phyloP scores from a whole-genome alignment of 1,284 basidiomycete genomes.

The Wolfiporia cocos region DNA sequence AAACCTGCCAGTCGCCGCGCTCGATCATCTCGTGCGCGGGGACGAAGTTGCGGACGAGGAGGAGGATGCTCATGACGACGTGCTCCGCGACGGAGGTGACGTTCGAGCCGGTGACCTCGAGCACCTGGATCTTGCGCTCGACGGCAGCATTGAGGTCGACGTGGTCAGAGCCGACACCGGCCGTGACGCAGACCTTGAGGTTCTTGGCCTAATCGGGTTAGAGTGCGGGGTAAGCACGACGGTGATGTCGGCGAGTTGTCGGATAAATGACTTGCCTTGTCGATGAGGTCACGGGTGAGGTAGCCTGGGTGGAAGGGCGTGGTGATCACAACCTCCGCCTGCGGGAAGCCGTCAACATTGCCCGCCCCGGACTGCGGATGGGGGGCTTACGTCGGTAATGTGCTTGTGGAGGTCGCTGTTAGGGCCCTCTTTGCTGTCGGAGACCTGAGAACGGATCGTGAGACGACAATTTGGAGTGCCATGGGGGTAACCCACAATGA shows the following conservation, averaged over 20 bases:
- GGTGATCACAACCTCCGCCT: constrained; percentile 77
- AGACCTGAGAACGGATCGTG: constrained; percentile 44
- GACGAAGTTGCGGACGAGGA: constrained; percentile 84
- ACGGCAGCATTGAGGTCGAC: constrained; percentile 90
- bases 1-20: constrained; percentile 82
- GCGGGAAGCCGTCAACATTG: background rate
- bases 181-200: constrained; percentile 89
- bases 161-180: constrained; percentile 93
- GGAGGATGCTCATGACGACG: constrained; percentile 79
- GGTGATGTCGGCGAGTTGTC: constrained; percentile 1
- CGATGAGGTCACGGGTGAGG: constrained; percentile 76
- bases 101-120: constrained; percentile 42
- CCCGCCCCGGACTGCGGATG: background rate
- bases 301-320: constrained; percentile 94
- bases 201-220: constrained; percentile 63
- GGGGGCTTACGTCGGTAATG: constrained; percentile 64
- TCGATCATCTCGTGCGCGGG: constrained; percentile 85
- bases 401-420: constrained; percentile 87
- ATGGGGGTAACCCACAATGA: constrained; percentile 40
- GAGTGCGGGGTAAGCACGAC: background rate
- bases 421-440: constrained; percentile 84
- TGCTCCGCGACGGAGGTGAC: constrained; percentile 93
- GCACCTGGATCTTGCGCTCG: constrained; percentile 70
- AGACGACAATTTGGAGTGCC: constrained; percentile 2
- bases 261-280: constrained; percentile 17